phyloP scores from a whole-genome alignment of 1,284 basidiomycete species.

The Leccinum angustisporum region DNA sequence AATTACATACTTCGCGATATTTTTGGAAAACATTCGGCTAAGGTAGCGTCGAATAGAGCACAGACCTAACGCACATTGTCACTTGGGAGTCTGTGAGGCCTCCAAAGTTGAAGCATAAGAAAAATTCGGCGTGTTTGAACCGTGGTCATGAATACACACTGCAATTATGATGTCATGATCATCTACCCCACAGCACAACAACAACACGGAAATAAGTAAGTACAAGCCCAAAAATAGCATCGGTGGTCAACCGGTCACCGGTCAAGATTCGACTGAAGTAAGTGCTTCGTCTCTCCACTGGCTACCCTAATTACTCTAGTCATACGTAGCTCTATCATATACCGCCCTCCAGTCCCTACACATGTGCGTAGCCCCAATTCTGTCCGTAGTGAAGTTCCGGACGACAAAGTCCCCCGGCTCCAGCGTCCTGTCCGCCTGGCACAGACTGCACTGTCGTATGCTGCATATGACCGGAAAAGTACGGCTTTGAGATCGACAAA shows the following conservation, averaged over 20 bases:
- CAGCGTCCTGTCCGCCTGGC: too few species aligned
- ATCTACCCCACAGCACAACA: not conserved
- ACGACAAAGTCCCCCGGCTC: too few species aligned
- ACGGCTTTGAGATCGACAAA: not conserved
- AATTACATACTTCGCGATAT: not conserved
- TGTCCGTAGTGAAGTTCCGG: too few species aligned
- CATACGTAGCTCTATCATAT: slow-evolving; percentile 9
- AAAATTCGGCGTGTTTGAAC: too few species aligned
- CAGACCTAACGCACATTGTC: too few species aligned
- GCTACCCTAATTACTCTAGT: slow-evolving; percentile 1
- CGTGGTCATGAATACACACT: too few species aligned
- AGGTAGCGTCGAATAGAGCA: not conserved
- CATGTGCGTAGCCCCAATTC: not conserved
- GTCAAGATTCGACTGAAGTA: not conserved
- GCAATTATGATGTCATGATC: too few species aligned
- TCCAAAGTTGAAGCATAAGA: too few species aligned
- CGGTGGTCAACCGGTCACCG: not conserved
- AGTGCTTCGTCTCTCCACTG: not conserved
- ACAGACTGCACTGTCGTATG: too few species aligned
- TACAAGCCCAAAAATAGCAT: not conserved
- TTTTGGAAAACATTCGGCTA: not conserved
- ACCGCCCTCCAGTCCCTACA: slow-evolving; percentile 6
- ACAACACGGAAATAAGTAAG: not conserved
- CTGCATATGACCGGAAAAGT: too few species aligned
- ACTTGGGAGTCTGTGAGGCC: too few species aligned